Evolutionary conservation across 169 alveolate genomes (phyloP).

Genomic region (Eimeria sp.): DNA sequence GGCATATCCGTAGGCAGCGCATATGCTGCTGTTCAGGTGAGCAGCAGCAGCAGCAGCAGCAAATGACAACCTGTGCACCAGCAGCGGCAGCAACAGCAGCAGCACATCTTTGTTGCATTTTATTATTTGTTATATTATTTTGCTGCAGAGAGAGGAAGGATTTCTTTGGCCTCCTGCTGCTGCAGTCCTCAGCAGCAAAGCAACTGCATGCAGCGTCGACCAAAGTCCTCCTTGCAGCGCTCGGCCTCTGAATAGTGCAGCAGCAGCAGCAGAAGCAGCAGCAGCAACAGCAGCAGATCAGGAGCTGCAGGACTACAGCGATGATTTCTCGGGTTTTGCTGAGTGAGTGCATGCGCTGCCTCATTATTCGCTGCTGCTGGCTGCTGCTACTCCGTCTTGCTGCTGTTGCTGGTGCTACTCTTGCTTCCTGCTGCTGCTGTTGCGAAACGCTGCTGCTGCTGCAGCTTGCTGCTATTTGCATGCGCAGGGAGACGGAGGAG

Average conservation of each 20-base stretch:
- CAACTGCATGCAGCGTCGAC: background rate
- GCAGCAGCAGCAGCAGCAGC: slow-evolving; percentile 3
- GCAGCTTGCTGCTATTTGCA: slow-evolving; percentile 29
- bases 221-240: slow-evolving; percentile 7
- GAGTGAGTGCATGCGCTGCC: slow-evolving; percentile 1
- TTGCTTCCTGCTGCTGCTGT: background rate
- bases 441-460: background rate
- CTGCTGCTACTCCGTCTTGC: background rate
- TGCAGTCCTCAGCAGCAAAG: slow-evolving; percentile 12
- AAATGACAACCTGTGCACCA: background rate
- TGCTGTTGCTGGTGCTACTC: background rate
- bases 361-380: background rate
- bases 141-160: background rate
- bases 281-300: background rate
- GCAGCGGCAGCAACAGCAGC: background rate
- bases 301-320: background rate
- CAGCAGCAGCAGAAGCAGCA: background rate
- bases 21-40: slow-evolving; percentile 18
- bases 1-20: slow-evolving; percentile 4
- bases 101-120: background rate
- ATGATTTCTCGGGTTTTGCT: background rate
- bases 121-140: background rate
- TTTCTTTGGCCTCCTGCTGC: slow-evolving; percentile 39
- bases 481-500: slow-evolving; percentile 38
- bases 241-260: background rate